Evolutionary conservation across 768 basidiomycete genomes (phyloP), one percentile per base, ranked within the genome.

Genomic region (Pisolithus orientalis): DNA sequence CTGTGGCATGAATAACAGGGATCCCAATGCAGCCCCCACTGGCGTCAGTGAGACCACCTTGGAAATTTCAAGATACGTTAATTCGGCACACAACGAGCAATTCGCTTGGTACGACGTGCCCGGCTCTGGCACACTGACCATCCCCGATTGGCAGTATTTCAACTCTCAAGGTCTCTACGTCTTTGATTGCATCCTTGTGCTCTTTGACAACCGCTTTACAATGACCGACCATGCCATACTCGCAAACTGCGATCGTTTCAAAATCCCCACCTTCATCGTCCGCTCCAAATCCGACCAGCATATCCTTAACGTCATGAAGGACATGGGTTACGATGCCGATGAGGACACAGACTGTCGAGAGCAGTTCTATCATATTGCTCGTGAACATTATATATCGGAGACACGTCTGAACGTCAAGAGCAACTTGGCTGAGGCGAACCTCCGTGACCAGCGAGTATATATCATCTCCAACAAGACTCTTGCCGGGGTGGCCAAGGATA

Each of bases 31-130:
- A 21, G 66, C 65, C 25, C 49, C 57, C 6, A 58, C 58, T 29
- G 65, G 64, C 24, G 54, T 65, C 37, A 53, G 49, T 21, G 65
- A 65, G 44, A 65, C 61, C 25, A 65, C 64, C 16, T 38, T 52
- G 16, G 38, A 42, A 38, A 53, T 64, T 29, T 28, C 53, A 17
- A 57, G 64, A 31, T 66, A 61, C 51, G 58, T 57, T 25, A 62
- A 66, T 51, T 24, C 48, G 17, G 39, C 21, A 39, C 50, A 60
- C 5, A 43, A 49, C 42, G 43, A 49, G 29, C 58, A 51, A 6
- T 53, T 60, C 38, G 52, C 62, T 39, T 66, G 65, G 66, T 67
- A 61, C 38, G 65, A 67, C 39, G 51, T 67, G 27, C 66, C 65
- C 2, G 66, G 66, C 29, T 63, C 64, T n/a, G 62, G 62, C 16